Percentiles rank a stretch among this genome's conserved stretches.
Evolutionary conservation across 2,329 filamentous ascomycete species (phyloP).

Genomic region (Fusarium sulawesiense): DNA sequence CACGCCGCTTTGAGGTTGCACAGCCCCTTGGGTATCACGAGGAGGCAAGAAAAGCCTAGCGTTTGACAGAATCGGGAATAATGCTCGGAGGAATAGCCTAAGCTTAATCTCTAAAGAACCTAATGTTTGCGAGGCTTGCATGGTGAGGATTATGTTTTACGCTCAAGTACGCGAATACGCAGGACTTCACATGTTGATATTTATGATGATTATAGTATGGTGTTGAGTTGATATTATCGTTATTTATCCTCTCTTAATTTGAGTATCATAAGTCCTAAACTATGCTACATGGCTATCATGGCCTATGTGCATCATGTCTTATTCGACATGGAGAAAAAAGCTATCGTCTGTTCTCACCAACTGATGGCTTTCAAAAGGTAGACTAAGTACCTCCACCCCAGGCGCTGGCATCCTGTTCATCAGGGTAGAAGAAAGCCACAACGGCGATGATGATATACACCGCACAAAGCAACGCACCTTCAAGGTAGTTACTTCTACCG

Average conservation of each 20-base stretch:
- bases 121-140: background rate
- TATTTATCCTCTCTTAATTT: background rate
- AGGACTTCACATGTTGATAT: background rate
- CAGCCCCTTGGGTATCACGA: conserved; percentile 19
- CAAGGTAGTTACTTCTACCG: conserved; percentile 86
- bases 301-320: background rate
- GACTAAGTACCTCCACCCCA: conserved; percentile 45
- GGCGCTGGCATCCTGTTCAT: conserved; percentile 59
- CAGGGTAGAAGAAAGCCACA: conserved; percentile 75
- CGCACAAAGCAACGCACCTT: conserved; percentile 76
- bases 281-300: background rate
- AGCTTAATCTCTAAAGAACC: background rate
- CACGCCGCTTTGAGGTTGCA: conserved; percentile 33
- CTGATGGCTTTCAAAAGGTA: background rate
- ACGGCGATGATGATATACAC: conserved; percentile 76
- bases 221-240: background rate
- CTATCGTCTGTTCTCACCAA: conserved; percentile 17
- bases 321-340: background rate
- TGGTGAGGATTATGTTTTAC: background rate
- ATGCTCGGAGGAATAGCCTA: background rate
- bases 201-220: background rate
- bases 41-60: background rate
- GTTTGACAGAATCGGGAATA: background rate
- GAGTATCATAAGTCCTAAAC: background rate
- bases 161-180: background rate